Conservation (phyloP, 2,329 filamentous ascomycete genomes). For the Cryphonectria parasitica region DNA sequence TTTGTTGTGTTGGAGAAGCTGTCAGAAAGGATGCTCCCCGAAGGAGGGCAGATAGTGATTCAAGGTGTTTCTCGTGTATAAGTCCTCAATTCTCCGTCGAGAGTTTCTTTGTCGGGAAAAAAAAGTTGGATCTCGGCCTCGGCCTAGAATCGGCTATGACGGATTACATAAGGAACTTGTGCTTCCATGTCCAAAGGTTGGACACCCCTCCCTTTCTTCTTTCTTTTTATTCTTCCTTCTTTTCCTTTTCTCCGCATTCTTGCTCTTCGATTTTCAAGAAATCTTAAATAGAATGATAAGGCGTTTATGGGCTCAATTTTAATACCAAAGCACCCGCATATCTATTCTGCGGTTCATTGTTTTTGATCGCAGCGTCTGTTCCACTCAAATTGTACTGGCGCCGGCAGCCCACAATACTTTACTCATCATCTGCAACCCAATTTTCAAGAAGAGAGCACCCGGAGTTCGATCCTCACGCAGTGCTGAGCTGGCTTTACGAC, state of each 20-base stretch:
- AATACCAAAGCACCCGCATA: no score
- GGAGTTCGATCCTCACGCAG: no score
- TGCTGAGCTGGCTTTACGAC: no score
- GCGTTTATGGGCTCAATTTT: no score
- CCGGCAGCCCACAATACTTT: no score
- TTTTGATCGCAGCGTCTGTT: no score
- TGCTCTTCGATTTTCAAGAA: background rate
- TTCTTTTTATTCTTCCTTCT: no score
- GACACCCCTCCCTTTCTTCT: background rate
- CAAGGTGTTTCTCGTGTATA: background rate
- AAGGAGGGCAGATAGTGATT: background rate
- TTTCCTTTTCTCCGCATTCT: background rate
- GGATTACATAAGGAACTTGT: constrained; percentile 16
- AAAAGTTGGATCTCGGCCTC: constrained; percentile 26
- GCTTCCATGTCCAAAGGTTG: background rate
- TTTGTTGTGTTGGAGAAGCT: background rate
- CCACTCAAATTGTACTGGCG: no score
- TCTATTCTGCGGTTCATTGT: no score
- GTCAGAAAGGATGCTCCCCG: background rate
- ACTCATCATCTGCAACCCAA: no score
- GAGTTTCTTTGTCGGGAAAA: constrained; percentile 6
- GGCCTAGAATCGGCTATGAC: constrained; percentile 15
- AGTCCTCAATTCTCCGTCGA: background rate
- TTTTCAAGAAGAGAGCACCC: no score
- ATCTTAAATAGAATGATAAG: background rate